Conservation (phyloP, 78 protist genomes). For the Creolimax fragrantissima region DNA sequence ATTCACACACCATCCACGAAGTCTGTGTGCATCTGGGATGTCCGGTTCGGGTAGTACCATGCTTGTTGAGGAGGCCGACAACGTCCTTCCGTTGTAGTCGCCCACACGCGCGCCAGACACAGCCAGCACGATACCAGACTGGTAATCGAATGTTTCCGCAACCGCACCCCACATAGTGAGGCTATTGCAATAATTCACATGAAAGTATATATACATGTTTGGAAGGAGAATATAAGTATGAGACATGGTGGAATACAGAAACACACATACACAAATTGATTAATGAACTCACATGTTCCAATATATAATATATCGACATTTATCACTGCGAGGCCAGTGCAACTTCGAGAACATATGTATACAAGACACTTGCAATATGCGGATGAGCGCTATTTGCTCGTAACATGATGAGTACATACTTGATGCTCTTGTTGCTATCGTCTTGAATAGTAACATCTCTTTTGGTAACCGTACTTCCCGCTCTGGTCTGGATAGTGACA, state of each 20-base stretch:
- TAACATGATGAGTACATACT: no score
- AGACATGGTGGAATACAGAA: no score
- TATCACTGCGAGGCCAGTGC: no score
- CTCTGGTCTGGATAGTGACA: background rate
- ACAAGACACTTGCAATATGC: no score
- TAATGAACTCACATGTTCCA: no score
- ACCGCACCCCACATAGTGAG: conserved; percentile 44
- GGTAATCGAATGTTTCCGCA: background rate
- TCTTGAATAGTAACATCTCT: conserved; percentile 18
- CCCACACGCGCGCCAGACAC: background rate
- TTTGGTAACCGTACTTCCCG: background rate
- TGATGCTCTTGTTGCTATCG: background rate
- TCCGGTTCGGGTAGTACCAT: background rate
- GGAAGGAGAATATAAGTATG: no score
- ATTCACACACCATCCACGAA: conserved; percentile 34
- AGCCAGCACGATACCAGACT: background rate
- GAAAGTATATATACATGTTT: no score
- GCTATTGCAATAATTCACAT: background rate
- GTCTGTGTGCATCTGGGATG: background rate
- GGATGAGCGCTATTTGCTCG: no score
- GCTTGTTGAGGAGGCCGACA: background rate
- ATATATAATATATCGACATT: no score
- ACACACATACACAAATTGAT: no score
- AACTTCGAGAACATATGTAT: no score
- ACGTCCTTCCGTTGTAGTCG: background rate